A percentile compares a stretch with the other conserved stretches of the same genome.
Evolutionary conservation across 345 rosid species (phyloP).

Genomic region (Syzygium grande): DNA sequence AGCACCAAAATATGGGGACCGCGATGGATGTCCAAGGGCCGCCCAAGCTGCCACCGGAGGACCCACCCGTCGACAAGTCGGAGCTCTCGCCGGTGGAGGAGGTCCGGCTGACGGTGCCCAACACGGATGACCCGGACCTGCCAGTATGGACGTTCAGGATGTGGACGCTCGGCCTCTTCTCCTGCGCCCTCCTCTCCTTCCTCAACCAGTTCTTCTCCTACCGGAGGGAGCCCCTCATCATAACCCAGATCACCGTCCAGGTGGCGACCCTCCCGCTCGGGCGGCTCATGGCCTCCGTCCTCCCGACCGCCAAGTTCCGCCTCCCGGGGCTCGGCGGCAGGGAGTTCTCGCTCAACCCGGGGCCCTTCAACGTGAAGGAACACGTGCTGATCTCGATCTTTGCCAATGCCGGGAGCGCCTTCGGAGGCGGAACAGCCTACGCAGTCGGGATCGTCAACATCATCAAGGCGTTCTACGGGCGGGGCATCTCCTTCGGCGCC

Average conservation of each 20-base stretch:
- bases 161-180: constrained; percentile 13
- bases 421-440: constrained; percentile 4
- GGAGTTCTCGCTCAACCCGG: constrained; percentile 5
- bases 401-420: constrained; percentile 10
- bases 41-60: background rate
- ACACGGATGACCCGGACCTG: constrained; percentile 56
- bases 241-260: constrained; percentile 8
- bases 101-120: constrained; percentile 60
- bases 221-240: constrained; percentile 9
- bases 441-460: constrained; percentile 6
- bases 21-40: background rate
- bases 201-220: constrained; percentile 15
- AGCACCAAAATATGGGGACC: background rate
- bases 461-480: constrained; percentile 7
- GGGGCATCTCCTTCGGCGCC: constrained; percentile 5
- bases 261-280: constrained; percentile 9
- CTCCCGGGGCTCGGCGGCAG: background rate
- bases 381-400: constrained; percentile 11
- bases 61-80: constrained; percentile 11
- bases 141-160: constrained; percentile 60
- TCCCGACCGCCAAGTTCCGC: background rate
- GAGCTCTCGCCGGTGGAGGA: constrained; percentile 54
- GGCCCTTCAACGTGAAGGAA: constrained; percentile 12
- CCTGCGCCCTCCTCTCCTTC: constrained; percentile 13
- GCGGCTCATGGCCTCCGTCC: constrained; percentile 10